A percentile compares a stretch with the other conserved stretches of the same genome.
Evolutionary conservation across 225 moss, liverwort and hornwort genomes (phyloP).

Genomic region (Takakia lepidozioides): DNA sequence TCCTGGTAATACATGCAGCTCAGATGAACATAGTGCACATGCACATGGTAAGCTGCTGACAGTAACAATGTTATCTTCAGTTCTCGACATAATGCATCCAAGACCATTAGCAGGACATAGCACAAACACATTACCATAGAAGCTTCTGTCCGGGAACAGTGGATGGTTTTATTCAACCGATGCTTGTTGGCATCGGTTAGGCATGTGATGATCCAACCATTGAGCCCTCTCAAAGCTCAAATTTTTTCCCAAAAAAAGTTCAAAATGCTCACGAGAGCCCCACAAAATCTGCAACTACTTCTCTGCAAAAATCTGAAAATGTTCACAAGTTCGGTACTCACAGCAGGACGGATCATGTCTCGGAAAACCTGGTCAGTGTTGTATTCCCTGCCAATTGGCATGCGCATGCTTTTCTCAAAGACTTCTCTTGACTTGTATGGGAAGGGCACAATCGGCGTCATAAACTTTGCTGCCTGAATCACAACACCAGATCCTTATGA

Average conservation of each 20-base stretch:
- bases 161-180: too few relatives aligned
- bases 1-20: too few relatives aligned
- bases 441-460: slow-evolving; percentile 61
- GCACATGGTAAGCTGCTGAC: not conserved
- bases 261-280: not conserved
- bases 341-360: slow-evolving; percentile 85
- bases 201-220: not conserved
- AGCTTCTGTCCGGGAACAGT: not conserved
- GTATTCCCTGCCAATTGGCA: slow-evolving; percentile 91
- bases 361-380: slow-evolving; percentile 87
- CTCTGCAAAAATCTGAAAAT: not conserved
- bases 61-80: too few relatives aligned
- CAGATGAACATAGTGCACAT: too few relatives aligned
- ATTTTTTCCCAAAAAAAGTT: too few relatives aligned
- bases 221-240: not conserved
- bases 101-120: too few relatives aligned
- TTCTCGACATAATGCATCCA: too few relatives aligned
- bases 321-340: slow-evolving; percentile 19
- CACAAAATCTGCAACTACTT: not conserved
- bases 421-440: slow-evolving; percentile 72
- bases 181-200: too few relatives aligned
- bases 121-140: too few relatives aligned
- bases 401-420: slow-evolving; percentile 75
- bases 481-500: too few relatives aligned
- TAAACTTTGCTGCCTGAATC: slow-evolving; percentile 57